Base-by-base conservation (phyloP, 192 early-diverging fungal genomes). In the Backusella sp. region DNA sequence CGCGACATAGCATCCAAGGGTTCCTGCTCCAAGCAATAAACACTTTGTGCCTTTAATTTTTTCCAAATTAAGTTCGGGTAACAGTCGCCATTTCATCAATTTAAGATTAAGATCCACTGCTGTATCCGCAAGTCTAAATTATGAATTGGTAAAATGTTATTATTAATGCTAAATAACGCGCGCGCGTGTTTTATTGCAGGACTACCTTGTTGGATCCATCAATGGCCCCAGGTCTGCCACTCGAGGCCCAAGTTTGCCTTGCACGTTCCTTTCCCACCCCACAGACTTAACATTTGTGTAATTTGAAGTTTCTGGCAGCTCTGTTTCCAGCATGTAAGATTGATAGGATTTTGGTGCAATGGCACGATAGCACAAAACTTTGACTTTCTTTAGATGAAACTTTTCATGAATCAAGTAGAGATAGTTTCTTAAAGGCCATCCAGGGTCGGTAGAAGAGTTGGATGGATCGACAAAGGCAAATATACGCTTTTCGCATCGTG, bases 21-120 rank as follows among this genome's bases (percentile, higher is more conserved):
- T 99, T 32, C 98, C 98, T 1, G 96, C 92, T 21, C 98, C 98
- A 12, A 99, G 81, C 28, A 99, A 87, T 68, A 99, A 84, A 74
- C 92, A 97, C 65, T 92, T 92, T 26, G 92, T 92, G 6, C 77
- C 75, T 7, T 90, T 85, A 17, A 99, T 92, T 56, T 87, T 91
- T 74, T 94, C 95, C 46, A 99, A 88, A 32, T 96, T 81, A 21
- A 99, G 77, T 8, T 86, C 82, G 14, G 96, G 98, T 26, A 97
- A 83, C 46, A 97, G 85, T 14, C 98, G 87, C 98, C 98, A 99
- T 52, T 95, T 90, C 98, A 99, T 99, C 59, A 99, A 86, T 75
- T 98, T 96, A 65, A 99, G 87, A 77, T 99, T 99, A 44, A 99
- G 82, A 73, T 96, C 94, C 19, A 99, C 93, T 2, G 98, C 93